Evolutionary conservation across 495 filamentous ascomycete genomes (phyloP).

Genomic region (Staphylotrichum tortipilum): DNA sequence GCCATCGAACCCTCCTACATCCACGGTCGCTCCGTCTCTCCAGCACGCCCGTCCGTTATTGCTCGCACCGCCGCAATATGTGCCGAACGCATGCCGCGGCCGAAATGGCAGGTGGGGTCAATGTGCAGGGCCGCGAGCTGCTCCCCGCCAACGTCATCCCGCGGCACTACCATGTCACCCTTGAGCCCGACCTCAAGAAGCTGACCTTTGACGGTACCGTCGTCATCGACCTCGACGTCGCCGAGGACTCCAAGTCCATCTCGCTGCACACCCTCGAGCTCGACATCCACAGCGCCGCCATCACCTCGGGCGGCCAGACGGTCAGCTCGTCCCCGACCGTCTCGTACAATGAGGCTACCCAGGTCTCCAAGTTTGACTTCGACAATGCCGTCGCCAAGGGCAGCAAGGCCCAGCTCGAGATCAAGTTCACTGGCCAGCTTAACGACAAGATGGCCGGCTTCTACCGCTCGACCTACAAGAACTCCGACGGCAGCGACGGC

Average conservation of each 20-base stretch:
- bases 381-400: conserved; percentile 50
- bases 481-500: conserved; percentile 50
- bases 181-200: conserved; percentile 64
- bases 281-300: conserved; percentile 66
- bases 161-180: conserved; percentile 59
- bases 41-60: conserved; percentile 32
- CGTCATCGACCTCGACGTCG: conserved; percentile 68
- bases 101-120: conserved; percentile 36
- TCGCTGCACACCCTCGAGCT: conserved; percentile 82
- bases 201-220: conserved; percentile 64
- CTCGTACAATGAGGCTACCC: conserved; percentile 53
- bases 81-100: conserved; percentile 40
- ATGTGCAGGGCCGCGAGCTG: conserved; percentile 47
- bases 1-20: conserved; percentile 12
- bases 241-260: conserved; percentile 76
- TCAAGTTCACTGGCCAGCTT: conserved; percentile 57
- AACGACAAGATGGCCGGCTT: conserved; percentile 80
- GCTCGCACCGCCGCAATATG: conserved; percentile 50
- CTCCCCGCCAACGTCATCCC: conserved; percentile 58
- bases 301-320: conserved; percentile 46
- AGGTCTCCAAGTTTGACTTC: conserved; percentile 58
- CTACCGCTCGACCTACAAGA: conserved; percentile 70
- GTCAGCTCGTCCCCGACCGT: conserved; percentile 46
- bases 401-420: conserved; percentile 53
- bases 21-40: conserved; percentile 14